Evolutionary conservation across 495 filamentous ascomycete species (phyloP).

Genomic region (Penicillium canariense): DNA sequence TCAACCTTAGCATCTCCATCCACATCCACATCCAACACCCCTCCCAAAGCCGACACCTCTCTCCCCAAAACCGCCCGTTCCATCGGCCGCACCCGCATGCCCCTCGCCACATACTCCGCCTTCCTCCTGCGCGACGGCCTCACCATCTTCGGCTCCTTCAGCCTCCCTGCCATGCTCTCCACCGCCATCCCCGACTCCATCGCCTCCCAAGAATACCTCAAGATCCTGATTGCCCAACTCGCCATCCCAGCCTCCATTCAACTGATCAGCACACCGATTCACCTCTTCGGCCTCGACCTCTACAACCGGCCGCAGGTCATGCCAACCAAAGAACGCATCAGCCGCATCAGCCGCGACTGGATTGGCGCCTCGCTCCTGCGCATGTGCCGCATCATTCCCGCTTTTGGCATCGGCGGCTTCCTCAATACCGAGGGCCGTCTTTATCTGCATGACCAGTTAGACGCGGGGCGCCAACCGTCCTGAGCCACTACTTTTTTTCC

Average conservation of each 20-base stretch:
- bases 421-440: conserved; percentile 62
- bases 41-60: conserved; percentile 12
- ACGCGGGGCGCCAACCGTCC: conserved; percentile 11
- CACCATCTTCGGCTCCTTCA: conserved; percentile 89
- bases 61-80: conserved; percentile 28
- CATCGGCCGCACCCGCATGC: conserved; percentile 51
- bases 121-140: conserved; percentile 78
- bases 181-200: conserved; percentile 36
- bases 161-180: conserved; percentile 55
- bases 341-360: conserved; percentile 70
- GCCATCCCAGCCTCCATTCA: conserved; percentile 76
- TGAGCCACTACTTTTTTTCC: not conserved
- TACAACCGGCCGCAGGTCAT: conserved; percentile 63
- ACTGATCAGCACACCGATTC: conserved; percentile 75
- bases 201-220: conserved; percentile 35
- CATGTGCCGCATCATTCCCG: conserved; percentile 82
- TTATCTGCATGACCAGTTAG: conserved; percentile 32
- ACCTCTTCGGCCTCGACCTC: conserved; percentile 79
- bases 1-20: conserved; percentile 20
- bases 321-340: conserved; percentile 53
- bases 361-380: conserved; percentile 65
- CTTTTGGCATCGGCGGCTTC: conserved; percentile 86
- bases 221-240: conserved; percentile 64
- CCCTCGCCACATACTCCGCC: conserved; percentile 48
- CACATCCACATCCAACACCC: conserved; percentile 42